These are phyloP conservation scores for Akanthomyces muscarius DNA, from an alignment of 2,329 filamentous ascomycete species.

Conservation along the genomic window DNA sequence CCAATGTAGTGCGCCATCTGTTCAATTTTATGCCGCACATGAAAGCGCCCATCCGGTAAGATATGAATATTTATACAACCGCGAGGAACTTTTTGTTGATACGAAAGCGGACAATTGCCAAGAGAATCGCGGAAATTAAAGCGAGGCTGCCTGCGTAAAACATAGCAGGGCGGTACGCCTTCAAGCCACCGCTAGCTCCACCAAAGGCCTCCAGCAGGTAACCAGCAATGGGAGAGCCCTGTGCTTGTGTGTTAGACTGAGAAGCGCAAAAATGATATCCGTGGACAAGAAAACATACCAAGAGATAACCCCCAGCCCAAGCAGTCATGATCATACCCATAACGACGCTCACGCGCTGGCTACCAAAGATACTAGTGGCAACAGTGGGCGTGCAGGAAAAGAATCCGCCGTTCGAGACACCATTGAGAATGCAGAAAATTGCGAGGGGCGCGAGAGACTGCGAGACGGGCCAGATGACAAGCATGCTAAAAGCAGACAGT, in stretches of 20 bases:
- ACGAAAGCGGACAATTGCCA: constrained; percentile 41
- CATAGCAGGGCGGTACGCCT: constrained; percentile 57
- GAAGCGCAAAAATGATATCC: neutral
- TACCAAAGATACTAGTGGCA: constrained; percentile 56
- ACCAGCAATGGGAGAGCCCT: constrained; percentile 57
- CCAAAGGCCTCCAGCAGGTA: constrained; percentile 54
- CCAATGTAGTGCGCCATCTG: neutral
- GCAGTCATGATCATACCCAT: constrained; percentile 60
- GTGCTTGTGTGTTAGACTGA: neutral
- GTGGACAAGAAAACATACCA: constrained; percentile 37
- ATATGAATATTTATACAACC: constrained; percentile 16
- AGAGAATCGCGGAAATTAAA: constrained; percentile 39
- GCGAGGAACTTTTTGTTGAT: constrained; percentile 35
- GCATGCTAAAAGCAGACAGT: constrained; percentile 53
- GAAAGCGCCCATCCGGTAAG: neutral
- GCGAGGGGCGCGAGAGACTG: constrained; percentile 50
- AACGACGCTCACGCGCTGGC: constrained; percentile 48
- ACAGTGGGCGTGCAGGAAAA: constrained; percentile 62
- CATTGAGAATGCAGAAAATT: constrained; percentile 58
- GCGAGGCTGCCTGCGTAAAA: constrained; percentile 56
- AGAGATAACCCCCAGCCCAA: constrained; percentile 58
- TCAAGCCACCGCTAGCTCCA: constrained; percentile 43
- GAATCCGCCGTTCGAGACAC: constrained; percentile 58
- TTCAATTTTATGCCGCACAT: neutral
- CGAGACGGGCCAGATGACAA: constrained; percentile 58